Conservation (phyloP, 108 stramenopile genomes). For the Fragilariopsis cylindrus region DNA sequence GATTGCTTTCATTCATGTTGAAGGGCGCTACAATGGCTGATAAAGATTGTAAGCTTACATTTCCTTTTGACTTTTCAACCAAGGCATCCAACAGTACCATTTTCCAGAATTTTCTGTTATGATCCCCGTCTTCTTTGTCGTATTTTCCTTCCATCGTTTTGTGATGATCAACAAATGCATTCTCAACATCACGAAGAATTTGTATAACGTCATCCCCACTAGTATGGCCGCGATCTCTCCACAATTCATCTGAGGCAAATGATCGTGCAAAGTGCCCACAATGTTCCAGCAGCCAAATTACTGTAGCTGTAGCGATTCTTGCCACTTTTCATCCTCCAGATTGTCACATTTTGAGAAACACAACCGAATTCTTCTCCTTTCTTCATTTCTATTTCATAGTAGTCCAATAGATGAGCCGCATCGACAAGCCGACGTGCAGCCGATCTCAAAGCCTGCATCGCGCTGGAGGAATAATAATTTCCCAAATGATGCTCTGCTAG, state of each 20-base stretch:
- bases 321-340: conserved; percentile 20
- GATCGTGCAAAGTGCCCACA: conserved; percentile 89
- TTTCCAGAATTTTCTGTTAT: not conserved
- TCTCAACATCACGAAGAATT: conserved; percentile 42
- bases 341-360: not conserved
- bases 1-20: not conserved
- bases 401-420: conserved; percentile 46
- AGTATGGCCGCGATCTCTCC: conserved; percentile 78
- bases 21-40: conserved; percentile 22
- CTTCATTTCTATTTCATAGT: conserved; percentile 16
- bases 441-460: conserved; percentile 69
- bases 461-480: conserved; percentile 79
- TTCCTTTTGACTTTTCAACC: conserved; percentile 23
- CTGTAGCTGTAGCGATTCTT: conserved; percentile 58
- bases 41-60: conserved; percentile 17
- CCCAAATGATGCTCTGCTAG: conserved; percentile 74
- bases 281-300: conserved; percentile 84
- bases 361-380: not conserved
- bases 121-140: not conserved
- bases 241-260: conserved; percentile 76
- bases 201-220: conserved; percentile 59
- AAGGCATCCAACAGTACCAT: conserved; percentile 13
- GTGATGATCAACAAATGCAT: conserved; percentile 26
- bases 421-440: conserved; percentile 64
- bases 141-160: not conserved